Percentiles rank a stretch among this genome's conserved stretches.
These are phyloP conservation scores for Cornus controversa DNA, from an alignment of 148 eudicot genomes.

Conservation along the genomic window DNA sequence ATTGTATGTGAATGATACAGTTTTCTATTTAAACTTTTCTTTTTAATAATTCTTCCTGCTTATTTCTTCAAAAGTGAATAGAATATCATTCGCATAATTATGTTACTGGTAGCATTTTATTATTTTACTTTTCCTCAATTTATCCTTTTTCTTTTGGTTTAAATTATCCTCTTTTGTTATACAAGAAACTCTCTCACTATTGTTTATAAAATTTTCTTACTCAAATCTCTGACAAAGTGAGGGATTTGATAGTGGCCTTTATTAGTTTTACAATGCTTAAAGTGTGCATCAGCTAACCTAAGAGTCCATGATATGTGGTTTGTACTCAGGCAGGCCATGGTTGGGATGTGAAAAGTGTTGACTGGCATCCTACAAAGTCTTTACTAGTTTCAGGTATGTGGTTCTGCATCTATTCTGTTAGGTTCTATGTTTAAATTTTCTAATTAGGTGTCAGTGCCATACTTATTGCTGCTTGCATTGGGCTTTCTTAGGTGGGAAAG, in stretches of 20 bases:
- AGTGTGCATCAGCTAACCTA: constrained; percentile 43
- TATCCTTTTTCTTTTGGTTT: background rate
- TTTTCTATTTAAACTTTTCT: too few species aligned
- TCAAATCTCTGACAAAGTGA: background rate
- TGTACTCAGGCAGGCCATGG: constrained; percentile 99
- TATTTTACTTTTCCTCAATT: too few species aligned
- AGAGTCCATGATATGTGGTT: constrained; percentile 53
- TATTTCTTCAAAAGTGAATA: too few species aligned
- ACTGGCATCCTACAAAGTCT: constrained; percentile 98
- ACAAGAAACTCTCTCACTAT: background rate
- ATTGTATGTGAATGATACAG: too few species aligned
- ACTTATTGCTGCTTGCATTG: constrained; percentile 13
- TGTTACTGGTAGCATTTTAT: too few species aligned
- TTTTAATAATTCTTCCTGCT: too few species aligned
- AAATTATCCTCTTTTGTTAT: background rate
- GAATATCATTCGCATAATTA: too few species aligned
- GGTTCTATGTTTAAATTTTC: background rate
- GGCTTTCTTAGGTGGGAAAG: constrained; percentile 78
- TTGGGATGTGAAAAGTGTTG: constrained; percentile 99
- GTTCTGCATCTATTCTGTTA: background rate
- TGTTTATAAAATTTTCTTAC: background rate
- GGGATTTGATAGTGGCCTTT: background rate
- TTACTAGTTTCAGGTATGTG: constrained; percentile 80
- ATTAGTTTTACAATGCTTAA: background rate
- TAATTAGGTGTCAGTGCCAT: constrained; percentile 9